These are phyloP conservation scores for Petunia axillaris DNA, from an alignment of 257 asterid species.

Conservation along the genomic window DNA sequence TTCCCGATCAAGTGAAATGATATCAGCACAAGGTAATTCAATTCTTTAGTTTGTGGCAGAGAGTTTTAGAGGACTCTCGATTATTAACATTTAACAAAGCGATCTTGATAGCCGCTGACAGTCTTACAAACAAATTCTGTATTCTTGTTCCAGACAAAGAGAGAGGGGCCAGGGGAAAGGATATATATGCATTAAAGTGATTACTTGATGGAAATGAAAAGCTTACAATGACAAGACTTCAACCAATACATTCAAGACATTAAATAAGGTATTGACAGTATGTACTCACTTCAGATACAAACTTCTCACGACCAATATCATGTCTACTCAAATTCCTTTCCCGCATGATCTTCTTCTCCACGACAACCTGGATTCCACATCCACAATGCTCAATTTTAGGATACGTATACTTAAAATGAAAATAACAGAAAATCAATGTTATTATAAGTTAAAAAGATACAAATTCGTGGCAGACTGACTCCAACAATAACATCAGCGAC, in stretches of 20 bases:
- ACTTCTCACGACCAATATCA: slow-evolving; percentile 76
- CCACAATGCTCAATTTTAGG: not conserved
- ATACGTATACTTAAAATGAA: not conserved
- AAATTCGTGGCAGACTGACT: no score
- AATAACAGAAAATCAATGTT: not conserved
- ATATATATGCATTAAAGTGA: slow-evolving; percentile 2
- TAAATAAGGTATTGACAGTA: slow-evolving; percentile 18
- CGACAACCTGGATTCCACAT: slow-evolving; percentile 65
- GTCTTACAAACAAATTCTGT: no score
- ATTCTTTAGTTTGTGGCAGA: no score
- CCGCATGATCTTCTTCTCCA: slow-evolving; percentile 86
- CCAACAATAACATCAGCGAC: no score
- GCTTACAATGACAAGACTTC: not conserved
- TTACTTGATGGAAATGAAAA: not conserved
- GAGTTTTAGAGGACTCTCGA: no score
- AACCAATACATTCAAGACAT: not conserved
- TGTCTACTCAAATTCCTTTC: slow-evolving; percentile 78
- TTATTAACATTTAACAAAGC: no score
- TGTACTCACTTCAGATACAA: slow-evolving; percentile 71
- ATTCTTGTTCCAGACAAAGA: not conserved
- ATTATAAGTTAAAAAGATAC: not conserved
- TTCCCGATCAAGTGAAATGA: no score
- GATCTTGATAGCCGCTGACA: no score
- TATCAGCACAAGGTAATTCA: no score
- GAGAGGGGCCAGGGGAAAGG: not conserved